Percentiles rank a stretch among this genome's conserved stretches.
These are phyloP conservation scores for Colletotrichum musicola DNA, from an alignment of 2,329 filamentous ascomycete species.

Conservation along the genomic window DNA sequence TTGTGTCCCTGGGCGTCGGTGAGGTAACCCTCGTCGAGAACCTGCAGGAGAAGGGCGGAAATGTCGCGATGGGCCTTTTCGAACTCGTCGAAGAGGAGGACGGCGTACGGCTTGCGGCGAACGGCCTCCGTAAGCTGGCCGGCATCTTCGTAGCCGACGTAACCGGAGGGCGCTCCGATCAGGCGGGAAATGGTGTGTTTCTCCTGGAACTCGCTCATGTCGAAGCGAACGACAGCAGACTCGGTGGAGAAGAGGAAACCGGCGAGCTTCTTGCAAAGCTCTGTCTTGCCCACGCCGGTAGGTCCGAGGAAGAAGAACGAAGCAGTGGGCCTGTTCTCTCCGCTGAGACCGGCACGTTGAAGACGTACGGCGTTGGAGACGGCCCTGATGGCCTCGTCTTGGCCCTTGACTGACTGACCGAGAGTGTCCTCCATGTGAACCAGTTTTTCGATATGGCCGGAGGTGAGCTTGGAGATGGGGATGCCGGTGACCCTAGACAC, in stretches of 20 bases:
- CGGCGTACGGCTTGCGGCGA: constrained; percentile 92
- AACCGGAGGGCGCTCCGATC: constrained; percentile 93
- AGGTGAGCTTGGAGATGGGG: constrained; percentile 90
- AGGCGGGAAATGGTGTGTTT: constrained; percentile 95
- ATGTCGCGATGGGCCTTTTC: constrained; percentile 98
- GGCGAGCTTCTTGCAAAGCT: constrained; percentile 96
- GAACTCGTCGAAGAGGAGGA: constrained; percentile 96
- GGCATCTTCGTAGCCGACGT: constrained; percentile 96
- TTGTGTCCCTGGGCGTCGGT: constrained; percentile 97
- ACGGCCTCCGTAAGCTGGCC: constrained; percentile 97
- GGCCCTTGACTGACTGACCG: constrained; percentile 85
- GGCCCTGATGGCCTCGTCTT: constrained; percentile 92
- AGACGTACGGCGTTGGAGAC: constrained; percentile 94
- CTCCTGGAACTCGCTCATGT: constrained; percentile 98
- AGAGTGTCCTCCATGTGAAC: constrained; percentile 96
- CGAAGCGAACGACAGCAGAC: constrained; percentile 90
- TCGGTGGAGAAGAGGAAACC: constrained; percentile 94
- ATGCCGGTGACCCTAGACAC: constrained; percentile 94
- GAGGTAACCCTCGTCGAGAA: constrained; percentile 95
- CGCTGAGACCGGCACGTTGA: constrained; percentile 91
- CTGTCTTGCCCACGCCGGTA: constrained; percentile 96
- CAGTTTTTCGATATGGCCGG: constrained; percentile 93
- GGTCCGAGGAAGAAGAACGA: constrained; percentile 98
- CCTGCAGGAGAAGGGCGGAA: constrained; percentile 89
- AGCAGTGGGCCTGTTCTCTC: constrained; percentile 90